Percentiles rank a stretch among this genome's conserved stretches.
Evolutionary conservation across 352 stramenopile species (phyloP).

Genomic region (Pythium scleroteichum): DNA sequence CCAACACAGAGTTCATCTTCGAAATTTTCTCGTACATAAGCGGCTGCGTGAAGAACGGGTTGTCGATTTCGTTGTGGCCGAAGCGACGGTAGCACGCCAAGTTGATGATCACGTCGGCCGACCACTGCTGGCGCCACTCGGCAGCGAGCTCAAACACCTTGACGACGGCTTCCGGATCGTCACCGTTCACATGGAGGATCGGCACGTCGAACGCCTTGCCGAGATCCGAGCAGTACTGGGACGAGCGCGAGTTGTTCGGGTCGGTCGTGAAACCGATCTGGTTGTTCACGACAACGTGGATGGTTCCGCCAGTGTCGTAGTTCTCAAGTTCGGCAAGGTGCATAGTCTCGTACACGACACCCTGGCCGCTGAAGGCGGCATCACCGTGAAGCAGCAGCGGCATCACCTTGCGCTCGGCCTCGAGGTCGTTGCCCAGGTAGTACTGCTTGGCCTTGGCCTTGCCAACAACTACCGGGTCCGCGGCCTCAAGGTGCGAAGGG

Average conservation of each 20-base stretch:
- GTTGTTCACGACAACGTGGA: conserved; percentile 99
- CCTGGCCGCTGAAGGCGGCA: conserved; percentile 86
- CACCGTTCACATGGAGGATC: conserved; percentile 95
- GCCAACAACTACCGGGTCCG: conserved; percentile 97
- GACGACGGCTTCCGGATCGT: conserved; percentile 94
- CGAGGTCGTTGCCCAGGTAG: conserved; percentile 67
- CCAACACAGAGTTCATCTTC: conserved; percentile 77
- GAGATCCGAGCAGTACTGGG: conserved; percentile 97
- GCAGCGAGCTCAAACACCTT: conserved; percentile 92
- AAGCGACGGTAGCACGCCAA: conserved; percentile 98
- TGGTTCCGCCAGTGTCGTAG: conserved; percentile 96
- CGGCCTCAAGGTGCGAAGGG: conserved; percentile 98
- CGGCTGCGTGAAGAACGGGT: conserved; percentile 84
- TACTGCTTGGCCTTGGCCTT: conserved; percentile 95
- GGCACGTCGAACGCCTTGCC: conserved; percentile 96
- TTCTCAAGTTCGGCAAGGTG: conserved; percentile 88
- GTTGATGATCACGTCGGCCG: conserved; percentile 98
- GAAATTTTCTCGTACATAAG: conserved; percentile 91
- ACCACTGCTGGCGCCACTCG: conserved; percentile 90
- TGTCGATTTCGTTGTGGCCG: conserved; percentile 98
- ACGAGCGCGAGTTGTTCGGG: conserved; percentile 96
- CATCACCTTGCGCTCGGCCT: conserved; percentile 86
- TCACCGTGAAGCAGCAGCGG: conserved; percentile 98
- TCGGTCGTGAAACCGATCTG: conserved; percentile 98
- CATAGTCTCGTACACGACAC: conserved; percentile 79